phyloP scores from a whole-genome alignment of 768 basidiomycete genomes.

The Boletus speciosus region DNA sequence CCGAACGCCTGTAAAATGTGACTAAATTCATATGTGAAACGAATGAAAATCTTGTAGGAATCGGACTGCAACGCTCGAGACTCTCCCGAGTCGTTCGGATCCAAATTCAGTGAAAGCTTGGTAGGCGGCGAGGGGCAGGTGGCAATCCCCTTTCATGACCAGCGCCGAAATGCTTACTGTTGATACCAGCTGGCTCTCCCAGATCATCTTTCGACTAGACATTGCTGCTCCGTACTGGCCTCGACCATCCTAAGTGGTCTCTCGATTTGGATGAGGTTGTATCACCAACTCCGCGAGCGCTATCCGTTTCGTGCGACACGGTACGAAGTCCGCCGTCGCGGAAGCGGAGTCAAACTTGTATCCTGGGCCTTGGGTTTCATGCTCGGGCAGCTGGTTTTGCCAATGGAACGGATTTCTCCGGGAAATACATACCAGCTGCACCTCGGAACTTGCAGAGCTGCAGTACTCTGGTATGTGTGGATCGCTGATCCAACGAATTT shows the following conservation, averaged over 20 bases:
- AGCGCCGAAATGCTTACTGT: not conserved
- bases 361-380: not conserved
- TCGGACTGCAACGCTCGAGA: not conserved
- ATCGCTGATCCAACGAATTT: not conserved
- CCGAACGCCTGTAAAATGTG: not conserved
- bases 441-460: not conserved
- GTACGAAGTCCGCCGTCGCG: slow-evolving; percentile 30
- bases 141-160: not conserved
- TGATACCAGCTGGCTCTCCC: not conserved
- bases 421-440: not conserved
- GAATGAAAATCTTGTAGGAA: not conserved
- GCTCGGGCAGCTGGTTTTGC: not conserved
- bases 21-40: not conserved
- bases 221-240: not conserved
- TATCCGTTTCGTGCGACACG: slow-evolving; percentile 12
- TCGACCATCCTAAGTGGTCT: slow-evolving; percentile 15
- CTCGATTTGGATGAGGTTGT: slow-evolving; percentile 29
- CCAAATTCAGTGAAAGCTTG: not conserved
- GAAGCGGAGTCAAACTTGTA: slow-evolving; percentile 25
- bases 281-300: slow-evolving; percentile 32
- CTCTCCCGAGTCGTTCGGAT: not conserved
- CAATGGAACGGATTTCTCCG: not conserved
- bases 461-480: not conserved
- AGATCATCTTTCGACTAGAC: not conserved
- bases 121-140: not conserved